phyloP scores from a whole-genome alignment of 2,329 filamentous ascomycete species.

The Talaromyces sp. region DNA sequence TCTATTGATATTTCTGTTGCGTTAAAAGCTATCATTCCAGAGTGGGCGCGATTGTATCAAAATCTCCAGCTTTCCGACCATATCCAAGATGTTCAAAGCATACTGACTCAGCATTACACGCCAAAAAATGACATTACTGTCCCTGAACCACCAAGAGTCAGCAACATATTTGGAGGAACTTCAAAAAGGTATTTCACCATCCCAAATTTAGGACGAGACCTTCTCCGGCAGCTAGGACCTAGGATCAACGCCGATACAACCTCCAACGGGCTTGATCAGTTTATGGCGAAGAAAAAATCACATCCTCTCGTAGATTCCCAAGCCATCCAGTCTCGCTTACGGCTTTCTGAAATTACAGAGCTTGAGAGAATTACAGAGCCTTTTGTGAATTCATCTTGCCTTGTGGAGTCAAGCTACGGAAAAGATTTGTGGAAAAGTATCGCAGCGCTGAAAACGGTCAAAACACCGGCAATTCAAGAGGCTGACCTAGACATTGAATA shows the following conservation, averaged over 20 bases:
- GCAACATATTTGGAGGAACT: background rate
- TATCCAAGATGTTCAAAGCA: background rate
- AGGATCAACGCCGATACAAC: background rate
- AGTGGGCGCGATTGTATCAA: constrained; percentile 2
- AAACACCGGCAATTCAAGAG: background rate
- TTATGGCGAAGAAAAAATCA: background rate
- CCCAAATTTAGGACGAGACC: background rate
- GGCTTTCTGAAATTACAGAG: background rate
- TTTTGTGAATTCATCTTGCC: background rate
- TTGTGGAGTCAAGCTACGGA: constrained; percentile 6
- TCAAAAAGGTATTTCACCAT: background rate
- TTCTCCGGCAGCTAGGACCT: background rate
- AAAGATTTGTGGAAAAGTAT: constrained; percentile 1
- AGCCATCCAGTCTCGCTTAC: background rate
- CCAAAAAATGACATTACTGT: background rate
- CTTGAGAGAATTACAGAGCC: background rate
- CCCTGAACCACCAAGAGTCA: background rate
- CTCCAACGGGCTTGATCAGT: background rate
- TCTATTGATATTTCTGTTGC: constrained; percentile 18
- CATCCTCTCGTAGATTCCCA: background rate
- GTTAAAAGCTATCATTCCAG: background rate
- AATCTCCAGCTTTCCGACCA: background rate
- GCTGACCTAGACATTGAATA: background rate
- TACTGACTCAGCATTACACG: background rate
- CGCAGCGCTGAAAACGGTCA: background rate